phyloP scores from a whole-genome alignment of 768 basidiomycete genomes.

The Hericium erinaceus region DNA sequence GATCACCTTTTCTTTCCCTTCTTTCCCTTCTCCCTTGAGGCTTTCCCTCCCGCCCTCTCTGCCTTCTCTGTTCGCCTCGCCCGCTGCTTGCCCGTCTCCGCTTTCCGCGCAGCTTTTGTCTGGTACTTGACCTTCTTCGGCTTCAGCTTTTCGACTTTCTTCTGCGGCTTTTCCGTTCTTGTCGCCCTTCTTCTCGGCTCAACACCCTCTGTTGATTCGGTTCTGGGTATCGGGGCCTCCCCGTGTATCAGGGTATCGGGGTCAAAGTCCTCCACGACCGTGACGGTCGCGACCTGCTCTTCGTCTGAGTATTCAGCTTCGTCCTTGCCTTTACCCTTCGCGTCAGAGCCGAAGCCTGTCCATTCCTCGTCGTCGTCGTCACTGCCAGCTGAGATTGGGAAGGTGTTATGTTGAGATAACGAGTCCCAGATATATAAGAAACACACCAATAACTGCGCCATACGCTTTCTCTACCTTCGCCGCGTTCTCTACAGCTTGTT shows the following conservation, averaged over 20 bases:
- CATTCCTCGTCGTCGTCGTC: conserved; percentile 36
- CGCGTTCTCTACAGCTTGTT: conserved; percentile 72
- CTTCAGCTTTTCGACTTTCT: not conserved
- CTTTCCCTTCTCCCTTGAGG: conserved; percentile 30
- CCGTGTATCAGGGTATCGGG: conserved; percentile 51
- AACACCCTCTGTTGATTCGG: conserved; percentile 3
- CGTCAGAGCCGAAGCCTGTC: conserved; percentile 30
- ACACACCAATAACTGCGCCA: conserved; percentile 23
- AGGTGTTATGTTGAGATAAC: not conserved
- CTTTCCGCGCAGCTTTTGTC: conserved; percentile 56
- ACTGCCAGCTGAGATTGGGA: conserved; percentile 1
- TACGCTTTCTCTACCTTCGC: conserved; percentile 70
- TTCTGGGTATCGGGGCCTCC: conserved; percentile 7
- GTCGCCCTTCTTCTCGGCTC: conserved; percentile 19
- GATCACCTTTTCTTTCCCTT: conserved; percentile 6
- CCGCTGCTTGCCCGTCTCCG: conserved; percentile 53
- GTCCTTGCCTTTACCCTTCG: conserved; percentile 24
- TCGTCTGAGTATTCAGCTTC: conserved; percentile 71
- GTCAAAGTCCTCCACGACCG: conserved; percentile 88
- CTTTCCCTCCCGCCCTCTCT: conserved; percentile 58
- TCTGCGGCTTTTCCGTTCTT: conserved; percentile 15
- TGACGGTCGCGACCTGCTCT: conserved; percentile 80
- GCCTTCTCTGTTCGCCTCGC: conserved; percentile 63
- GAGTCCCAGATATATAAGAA: not conserved
- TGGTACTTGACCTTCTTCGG: conserved; percentile 49